These are phyloP conservation scores for Elymus sibiricus DNA, from an alignment of 176 grass and related monocot genomes.

Conservation along the genomic window DNA sequence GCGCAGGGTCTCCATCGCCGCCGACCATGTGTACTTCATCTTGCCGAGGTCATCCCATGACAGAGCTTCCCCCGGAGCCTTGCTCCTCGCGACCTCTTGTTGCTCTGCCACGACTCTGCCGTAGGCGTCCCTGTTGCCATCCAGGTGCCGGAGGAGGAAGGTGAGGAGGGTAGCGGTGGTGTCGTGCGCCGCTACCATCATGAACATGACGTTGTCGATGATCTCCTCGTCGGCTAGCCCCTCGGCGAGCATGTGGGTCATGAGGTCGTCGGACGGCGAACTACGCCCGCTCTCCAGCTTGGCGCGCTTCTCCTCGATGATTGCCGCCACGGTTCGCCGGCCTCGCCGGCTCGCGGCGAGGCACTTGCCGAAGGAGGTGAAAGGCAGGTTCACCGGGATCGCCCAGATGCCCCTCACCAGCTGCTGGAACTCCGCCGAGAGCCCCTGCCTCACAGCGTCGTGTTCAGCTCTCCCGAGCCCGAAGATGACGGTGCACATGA, in stretches of 20 bases:
- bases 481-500: slow-evolving; percentile 33
- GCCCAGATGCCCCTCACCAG: slow-evolving; percentile 24
- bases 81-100: background rate
- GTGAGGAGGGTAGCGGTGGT: slow-evolving; percentile 32
- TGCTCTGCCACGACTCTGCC: background rate
- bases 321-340: background rate
- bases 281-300: background rate
- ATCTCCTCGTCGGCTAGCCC: slow-evolving; percentile 32
- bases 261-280: slow-evolving; percentile 14
- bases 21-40: background rate
- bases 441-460: background rate
- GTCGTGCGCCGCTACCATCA: slow-evolving; percentile 38
- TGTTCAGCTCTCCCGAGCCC: background rate
- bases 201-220: slow-evolving; percentile 34
- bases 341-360: slow-evolving; percentile 35
- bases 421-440: slow-evolving; percentile 28
- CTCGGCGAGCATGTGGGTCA: slow-evolving; percentile 21
- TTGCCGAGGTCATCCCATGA: background rate
- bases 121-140: background rate
- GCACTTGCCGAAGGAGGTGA: slow-evolving; percentile 29
- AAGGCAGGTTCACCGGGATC: slow-evolving; percentile 32
- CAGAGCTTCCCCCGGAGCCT: background rate
- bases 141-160: slow-evolving; percentile 43
- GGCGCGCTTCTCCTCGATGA: background rate
- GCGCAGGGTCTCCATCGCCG: slow-evolving; percentile 36